Evolutionary conservation across 1,284 basidiomycete species (phyloP).

Genomic region (Austroboletus olivaceoglutinosus): DNA sequence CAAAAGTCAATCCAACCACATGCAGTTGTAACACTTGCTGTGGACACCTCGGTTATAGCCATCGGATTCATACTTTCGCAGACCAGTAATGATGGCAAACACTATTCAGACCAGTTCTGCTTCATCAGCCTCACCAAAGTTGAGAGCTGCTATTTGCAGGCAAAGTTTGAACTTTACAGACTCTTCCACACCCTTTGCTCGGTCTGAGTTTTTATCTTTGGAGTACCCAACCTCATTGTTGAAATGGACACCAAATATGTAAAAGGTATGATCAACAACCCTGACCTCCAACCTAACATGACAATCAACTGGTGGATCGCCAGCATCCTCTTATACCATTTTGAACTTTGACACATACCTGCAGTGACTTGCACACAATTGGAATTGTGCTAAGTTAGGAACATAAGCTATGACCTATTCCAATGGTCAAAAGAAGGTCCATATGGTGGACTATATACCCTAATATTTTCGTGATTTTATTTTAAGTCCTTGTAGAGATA

Average conservation of each 20-base stretch:
- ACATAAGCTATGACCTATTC: too few relatives aligned
- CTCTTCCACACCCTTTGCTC: background rate
- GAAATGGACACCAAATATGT: constrained; percentile 10
- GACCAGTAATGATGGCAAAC: background rate
- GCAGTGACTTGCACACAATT: too few relatives aligned
- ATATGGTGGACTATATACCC: too few relatives aligned
- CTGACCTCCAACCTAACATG: constrained; percentile 22
- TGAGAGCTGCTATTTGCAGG: background rate
- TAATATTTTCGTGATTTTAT: too few relatives aligned
- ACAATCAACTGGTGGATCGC: constrained; percentile 43
- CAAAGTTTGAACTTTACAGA: background rate
- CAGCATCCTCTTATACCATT: constrained; percentile 38
- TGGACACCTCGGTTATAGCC: background rate
- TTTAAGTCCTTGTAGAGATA: too few relatives aligned
- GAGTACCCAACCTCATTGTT: background rate
- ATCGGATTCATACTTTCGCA: background rate
- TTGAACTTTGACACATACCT: constrained; percentile 23
- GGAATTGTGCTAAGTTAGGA: too few relatives aligned
- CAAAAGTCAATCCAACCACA: too few relatives aligned
- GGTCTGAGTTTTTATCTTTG: background rate
- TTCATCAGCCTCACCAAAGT: background rate
- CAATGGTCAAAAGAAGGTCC: too few relatives aligned
- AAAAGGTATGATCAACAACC: constrained; percentile 15
- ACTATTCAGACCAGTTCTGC: background rate
- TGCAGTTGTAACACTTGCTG: too few relatives aligned